Conservation (phyloP, 176 grass and related monocot genomes). For the Pharus latifolius region DNA sequence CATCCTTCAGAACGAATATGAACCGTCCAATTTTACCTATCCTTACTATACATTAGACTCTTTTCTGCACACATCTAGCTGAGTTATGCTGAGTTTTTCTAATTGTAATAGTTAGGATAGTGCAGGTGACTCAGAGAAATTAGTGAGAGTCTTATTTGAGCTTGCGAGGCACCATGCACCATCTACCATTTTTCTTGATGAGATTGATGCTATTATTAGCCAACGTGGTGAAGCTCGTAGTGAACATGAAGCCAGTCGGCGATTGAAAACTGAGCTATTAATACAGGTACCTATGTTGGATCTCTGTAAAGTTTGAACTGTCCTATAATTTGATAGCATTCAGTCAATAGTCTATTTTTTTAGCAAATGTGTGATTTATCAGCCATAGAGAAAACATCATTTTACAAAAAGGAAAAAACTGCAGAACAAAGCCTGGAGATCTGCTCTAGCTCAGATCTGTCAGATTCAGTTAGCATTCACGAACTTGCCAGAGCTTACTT, state of each 20-base stretch:
- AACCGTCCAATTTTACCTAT: background rate
- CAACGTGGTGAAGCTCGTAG: constrained; percentile 88
- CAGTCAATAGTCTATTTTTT: background rate
- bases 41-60: background rate
- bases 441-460: background rate
- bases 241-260: constrained; percentile 89
- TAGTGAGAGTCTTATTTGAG: constrained; percentile 85
- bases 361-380: background rate
- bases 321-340: background rate
- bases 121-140: constrained; percentile 92
- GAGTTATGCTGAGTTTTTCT: background rate
- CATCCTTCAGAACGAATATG: background rate
- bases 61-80: background rate
- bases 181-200: constrained; percentile 94
- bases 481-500: background rate
- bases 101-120: constrained; percentile 10
- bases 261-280: constrained; percentile 85
- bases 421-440: background rate
- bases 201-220: constrained; percentile 92
- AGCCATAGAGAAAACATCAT: background rate
- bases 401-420: background rate
- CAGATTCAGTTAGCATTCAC: background rate
- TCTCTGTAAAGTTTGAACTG: background rate
- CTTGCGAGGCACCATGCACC: constrained; percentile 93
- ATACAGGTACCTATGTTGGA: constrained; percentile 48